phyloP scores from a whole-genome alignment of 2,329 filamentous ascomycete species.

The Neoarthrinium moseri region DNA sequence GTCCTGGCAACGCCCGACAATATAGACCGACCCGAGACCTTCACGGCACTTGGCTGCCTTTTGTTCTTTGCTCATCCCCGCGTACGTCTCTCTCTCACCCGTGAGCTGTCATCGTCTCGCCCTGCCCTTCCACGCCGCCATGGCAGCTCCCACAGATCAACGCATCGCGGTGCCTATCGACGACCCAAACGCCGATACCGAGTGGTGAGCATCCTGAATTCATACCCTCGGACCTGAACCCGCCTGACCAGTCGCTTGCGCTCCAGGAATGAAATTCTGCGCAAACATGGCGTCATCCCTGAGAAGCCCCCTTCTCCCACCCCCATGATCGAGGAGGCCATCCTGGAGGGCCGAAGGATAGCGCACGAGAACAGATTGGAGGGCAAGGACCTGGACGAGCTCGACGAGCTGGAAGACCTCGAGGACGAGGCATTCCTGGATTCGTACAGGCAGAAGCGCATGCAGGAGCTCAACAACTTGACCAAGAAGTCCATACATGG shows the following conservation, averaged over 20 bases:
- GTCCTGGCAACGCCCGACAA: too few species aligned
- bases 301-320: constrained; percentile 96
- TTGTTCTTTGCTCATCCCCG: too few species aligned
- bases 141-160: constrained; percentile 64
- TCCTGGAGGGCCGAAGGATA: constrained; percentile 76
- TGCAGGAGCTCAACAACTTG: constrained; percentile 76
- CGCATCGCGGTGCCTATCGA: constrained; percentile 81
- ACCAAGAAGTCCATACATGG: constrained; percentile 79
- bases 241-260: constrained; percentile 8
- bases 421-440: constrained; percentile 93
- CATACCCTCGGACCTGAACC: neutral
- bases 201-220: constrained; percentile 64
- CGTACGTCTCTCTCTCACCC: too few species aligned
- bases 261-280: constrained; percentile 92
- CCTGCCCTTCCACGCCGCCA: too few species aligned
- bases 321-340: constrained; percentile 92
- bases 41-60: too few species aligned
- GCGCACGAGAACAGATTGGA: constrained; percentile 92
- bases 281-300: constrained; percentile 95
- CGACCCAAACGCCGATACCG: constrained; percentile 94
- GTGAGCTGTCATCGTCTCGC: too few species aligned
- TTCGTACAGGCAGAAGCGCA: constrained; percentile 81
- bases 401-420: constrained; percentile 90
- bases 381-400: constrained; percentile 90
- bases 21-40: too few species aligned